Base-by-base conservation (phyloP, 2,329 filamentous ascomycete species). In the Xylaria sp. region DNA sequence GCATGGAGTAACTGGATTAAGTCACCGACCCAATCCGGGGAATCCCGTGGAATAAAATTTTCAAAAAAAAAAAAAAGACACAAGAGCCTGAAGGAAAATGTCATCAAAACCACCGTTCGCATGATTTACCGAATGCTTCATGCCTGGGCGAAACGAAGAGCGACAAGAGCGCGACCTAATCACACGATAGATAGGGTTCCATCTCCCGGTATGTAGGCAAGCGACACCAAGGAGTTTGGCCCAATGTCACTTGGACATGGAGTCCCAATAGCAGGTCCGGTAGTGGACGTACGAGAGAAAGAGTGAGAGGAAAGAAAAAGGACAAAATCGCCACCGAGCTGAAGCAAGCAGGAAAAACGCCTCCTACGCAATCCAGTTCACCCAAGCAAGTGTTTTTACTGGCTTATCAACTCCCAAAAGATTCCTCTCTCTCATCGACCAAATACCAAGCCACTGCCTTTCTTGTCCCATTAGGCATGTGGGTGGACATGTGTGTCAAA, bases 121-220 rank as follows among this genome's bases (percentile, higher is more conserved):
- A 18, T 8, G 34, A 35, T 51, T 50, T 30, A 13, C 10, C 19
- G 9, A 18, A 35, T 11, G 10, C 49, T 51, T n/a, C 4, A 3
- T 30, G 18, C n/a, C 51, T 51, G 35, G 47, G 35, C 23, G 23
- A 30, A 30, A 30, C 23, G 23, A 30, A 30, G 23, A 23, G 8
- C 39, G 34, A n/a, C 46, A 44, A 23, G 35, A 50, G 57, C 23
- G 23, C 23, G 23, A 30, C 54, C 58, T 50, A 57, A 59, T 59
- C 53, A 64, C 60, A 58, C 59, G 48, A 61, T 57, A 44, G 56
- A 61, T 59, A 44, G 56, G 54, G 54, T 61, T 57, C 58, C 57
- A 56, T 57, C 60, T 53, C 54, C 37, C 8, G 55, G 50, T 58
- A 64, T 62, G 62, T 64, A 60, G 62, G 62, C 53, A 64, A 64